Evolutionary conservation across 495 filamentous ascomycete genomes (phyloP), one percentile per base, ranked within the genome.

Genomic region (Penicillium verhagenii): DNA sequence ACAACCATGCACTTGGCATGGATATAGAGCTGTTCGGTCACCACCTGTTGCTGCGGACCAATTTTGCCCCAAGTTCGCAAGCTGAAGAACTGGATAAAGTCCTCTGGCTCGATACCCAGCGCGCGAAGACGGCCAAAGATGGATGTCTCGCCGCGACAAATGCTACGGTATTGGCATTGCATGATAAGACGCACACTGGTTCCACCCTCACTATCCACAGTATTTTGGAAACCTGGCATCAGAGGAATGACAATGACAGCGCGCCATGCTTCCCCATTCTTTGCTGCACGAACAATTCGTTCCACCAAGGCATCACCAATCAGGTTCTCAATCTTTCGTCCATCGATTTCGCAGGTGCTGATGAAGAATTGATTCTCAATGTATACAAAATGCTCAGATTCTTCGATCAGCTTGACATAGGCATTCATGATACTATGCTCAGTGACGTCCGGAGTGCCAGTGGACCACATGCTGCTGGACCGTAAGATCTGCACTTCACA

Each of bases 351-450:
- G 53, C 91, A 96, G 51, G 89, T 96, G 50, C 86, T 94, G 74
- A 99, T 89, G 74, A 96, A 99, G 76, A 99, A 99, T 69, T 99
- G 94, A 67, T 99, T 99, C 64, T 99, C 94, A 56, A 99, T 96
- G 68, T 99, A 97, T 53, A 99, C 90, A 57, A 97, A 96, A 63
- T 97, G 94, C 44, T 99, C 92, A 8, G 91, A 96, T 50, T 91
- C 83, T 63, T 94, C 86, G 50, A 99, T 99, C 70, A 94, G 79
- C 66, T 96, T 94, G 61, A 94, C 82, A 60, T 99, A 99, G 24
- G 94, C 94, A 52, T 87, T 91, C 82, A 94, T 90, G 61, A 99
- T 99, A 68, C 93, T 97, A 63, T 91, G 84, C 61, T 99, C 94
- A 0, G 85, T 89, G 53, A 80, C 76, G 39, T 93, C 82, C 4